Percentiles rank a stretch among this genome's conserved stretches.
Evolutionary conservation across 305 asterid genomes (phyloP).

Genomic region (Fraxinus floribunda): DNA sequence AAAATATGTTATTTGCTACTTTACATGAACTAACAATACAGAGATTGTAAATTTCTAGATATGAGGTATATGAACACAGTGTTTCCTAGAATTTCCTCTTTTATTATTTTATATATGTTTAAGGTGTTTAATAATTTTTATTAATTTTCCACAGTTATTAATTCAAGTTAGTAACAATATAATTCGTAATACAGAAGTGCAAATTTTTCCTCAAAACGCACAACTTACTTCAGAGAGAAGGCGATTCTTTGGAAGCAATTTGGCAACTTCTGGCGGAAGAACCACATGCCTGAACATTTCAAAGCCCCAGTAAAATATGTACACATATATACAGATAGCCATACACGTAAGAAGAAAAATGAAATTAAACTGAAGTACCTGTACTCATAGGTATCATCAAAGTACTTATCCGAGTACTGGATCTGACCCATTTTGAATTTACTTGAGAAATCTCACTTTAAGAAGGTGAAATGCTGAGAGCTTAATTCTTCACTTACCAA

Average conservation of each 20-base stretch:
- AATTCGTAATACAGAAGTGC: not conserved
- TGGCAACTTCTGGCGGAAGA: constrained; percentile 56
- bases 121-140: not conserved
- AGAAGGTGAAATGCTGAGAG: not conserved
- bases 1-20: not conserved
- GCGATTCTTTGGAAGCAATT: constrained; percentile 50
- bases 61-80: not conserved
- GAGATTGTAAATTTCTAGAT: not conserved
- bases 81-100: not conserved
- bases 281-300: constrained; percentile 44
- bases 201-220: not conserved
- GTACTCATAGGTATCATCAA: constrained; percentile 48
- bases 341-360: not conserved
- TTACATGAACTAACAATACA: not conserved
- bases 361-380: constrained; percentile 27
- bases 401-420: constrained; percentile 54
- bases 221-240: constrained; percentile 45
- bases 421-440: constrained; percentile 45
- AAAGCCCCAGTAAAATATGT: not conserved
- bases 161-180: not conserved
- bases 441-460: not conserved
- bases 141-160: not conserved
- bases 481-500: not conserved
- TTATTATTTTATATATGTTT: not conserved
- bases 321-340: not conserved